A percentile compares a stretch with the other conserved stretches of the same genome.
These are phyloP conservation scores for Thermothelomyces thermophilus DNA, from an alignment of 2,329 filamentous ascomycete genomes.

Conservation along the genomic window DNA sequence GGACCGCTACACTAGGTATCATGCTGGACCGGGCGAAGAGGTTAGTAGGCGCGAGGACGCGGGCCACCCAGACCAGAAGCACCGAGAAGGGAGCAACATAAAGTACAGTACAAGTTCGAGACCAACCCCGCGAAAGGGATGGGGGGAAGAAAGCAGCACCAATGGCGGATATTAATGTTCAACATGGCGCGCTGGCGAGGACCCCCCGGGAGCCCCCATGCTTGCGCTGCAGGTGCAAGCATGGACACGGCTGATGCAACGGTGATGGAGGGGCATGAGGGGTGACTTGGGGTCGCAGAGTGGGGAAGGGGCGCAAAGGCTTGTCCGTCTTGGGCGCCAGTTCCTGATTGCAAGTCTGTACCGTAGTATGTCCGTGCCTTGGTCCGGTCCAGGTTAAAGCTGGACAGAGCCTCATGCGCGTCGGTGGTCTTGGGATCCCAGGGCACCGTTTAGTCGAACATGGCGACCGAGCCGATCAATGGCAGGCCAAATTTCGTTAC, in stretches of 20 bases:
- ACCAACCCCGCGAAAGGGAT: conserved; percentile 8
- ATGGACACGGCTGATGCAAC: conserved; percentile 27
- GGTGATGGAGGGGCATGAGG: conserved; percentile 25
- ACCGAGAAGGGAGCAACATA: conserved; percentile 17
- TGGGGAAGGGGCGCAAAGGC: conserved; percentile 21
- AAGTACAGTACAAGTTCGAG: conserved; percentile 5
- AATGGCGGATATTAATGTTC: conserved; percentile 24
- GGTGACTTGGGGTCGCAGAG: conserved; percentile 21
- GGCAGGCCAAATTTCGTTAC: no score
- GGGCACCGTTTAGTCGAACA: not conserved
- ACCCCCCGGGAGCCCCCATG: conserved; percentile 6
- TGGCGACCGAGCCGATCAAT: no score
- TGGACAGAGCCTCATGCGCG: conserved; percentile 1
- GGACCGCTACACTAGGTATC: conserved; percentile 30
- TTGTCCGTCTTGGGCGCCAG: conserved; percentile 14
- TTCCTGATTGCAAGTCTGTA: conserved; percentile 8
- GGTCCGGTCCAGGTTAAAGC: not conserved
- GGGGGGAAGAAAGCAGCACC: conserved; percentile 20
- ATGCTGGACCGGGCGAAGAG: conserved; percentile 28
- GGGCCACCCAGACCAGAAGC: conserved; percentile 11
- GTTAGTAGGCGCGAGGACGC: conserved; percentile 24
- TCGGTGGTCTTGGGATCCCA: not conserved
- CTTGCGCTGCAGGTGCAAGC: conserved; percentile 24
- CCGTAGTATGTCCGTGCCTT: conserved; percentile 10
- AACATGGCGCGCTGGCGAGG: conserved; percentile 15